Conservation (phyloP, 2,329 filamentous ascomycete species). For the Talaromyces pinophilus region DNA sequence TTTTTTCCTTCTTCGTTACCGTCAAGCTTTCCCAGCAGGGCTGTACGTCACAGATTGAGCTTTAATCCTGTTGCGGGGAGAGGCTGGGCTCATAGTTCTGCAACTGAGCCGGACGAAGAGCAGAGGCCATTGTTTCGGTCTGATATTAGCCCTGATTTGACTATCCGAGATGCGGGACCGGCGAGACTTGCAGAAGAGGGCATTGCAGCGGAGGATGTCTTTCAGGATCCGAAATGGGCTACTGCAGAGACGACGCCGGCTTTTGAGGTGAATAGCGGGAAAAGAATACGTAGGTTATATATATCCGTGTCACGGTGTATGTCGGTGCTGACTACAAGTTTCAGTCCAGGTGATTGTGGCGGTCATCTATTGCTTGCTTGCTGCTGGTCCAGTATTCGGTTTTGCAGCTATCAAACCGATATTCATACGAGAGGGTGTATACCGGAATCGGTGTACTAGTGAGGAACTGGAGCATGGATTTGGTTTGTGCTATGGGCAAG, state of each 20-base stretch:
- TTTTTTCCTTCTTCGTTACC: slow-evolving; percentile 39
- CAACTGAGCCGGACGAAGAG: slow-evolving; percentile 35
- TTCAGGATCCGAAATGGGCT: slow-evolving; percentile 26
- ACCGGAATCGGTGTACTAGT: slow-evolving; percentile 63
- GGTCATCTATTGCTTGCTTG: slow-evolving; percentile 72
- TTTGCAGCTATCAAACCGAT: slow-evolving; percentile 84
- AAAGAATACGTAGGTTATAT: slow-evolving; percentile 47
- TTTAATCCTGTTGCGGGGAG: slow-evolving; percentile 47
- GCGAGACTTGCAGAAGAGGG: slow-evolving; percentile 22
- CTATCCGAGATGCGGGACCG: slow-evolving; percentile 22
- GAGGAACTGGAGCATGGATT: slow-evolving; percentile 53
- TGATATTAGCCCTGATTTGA: slow-evolving; percentile 27
- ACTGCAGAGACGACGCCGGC: slow-evolving; percentile 41
- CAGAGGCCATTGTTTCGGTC: slow-evolving; percentile 28
- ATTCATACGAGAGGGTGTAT: slow-evolving; percentile 71
- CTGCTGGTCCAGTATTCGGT: slow-evolving; percentile 78
- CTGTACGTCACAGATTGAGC: slow-evolving; percentile 37
- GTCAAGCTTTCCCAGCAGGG: slow-evolving; percentile 33
- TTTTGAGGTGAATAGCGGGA: slow-evolving; percentile 57
- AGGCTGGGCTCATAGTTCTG: slow-evolving; percentile 37
- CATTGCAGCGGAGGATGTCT: slow-evolving; percentile 22
- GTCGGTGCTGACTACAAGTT: slow-evolving; percentile 7
- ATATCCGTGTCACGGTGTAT: neutral
- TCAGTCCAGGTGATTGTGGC: slow-evolving; percentile 69
- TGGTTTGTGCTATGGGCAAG: slow-evolving; percentile 60